Evolutionary conservation across 75 land plant species (phyloP), one percentile per base, ranked within the genome.

Genomic region (Picea glauca): DNA sequence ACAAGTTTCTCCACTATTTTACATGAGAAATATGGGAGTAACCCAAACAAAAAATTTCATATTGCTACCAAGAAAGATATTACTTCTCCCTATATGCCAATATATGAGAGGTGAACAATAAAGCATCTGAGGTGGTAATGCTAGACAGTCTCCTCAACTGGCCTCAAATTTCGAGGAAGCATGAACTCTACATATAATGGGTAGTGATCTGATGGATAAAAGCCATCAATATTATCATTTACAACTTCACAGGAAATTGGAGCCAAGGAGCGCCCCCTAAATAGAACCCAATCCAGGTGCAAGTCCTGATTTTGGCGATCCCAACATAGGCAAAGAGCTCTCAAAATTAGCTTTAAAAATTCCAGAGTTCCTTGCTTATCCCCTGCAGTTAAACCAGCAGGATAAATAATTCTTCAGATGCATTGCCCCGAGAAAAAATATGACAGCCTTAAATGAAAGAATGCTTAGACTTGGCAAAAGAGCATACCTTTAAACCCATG

Each of bases 291-390:
- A 32, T 95, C 98, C 9, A 90, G 78, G 75, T 95, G 98, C 76
- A 95, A 83, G 82, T 95, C 98, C 76, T 95, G 98, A 57, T 91
- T 93, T 77, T 91, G 93, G 2, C 95, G 88, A 80, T 94, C 98
- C 98, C 98, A 94, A 83, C 98, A 94, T 23, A 94, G 89, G 83
- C 92, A 92, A 13, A 94, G 87, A 60, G 95, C 98, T 83, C 93
- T 81, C 14, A 92, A 88, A 35, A 94, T 80, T 84, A 94, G 66
- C 82, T 94, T 94, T 75, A 90, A 50, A 75, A 84, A 88, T 75
- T 90, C 98, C 75, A 85, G 33, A 59, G 90, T 78, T 7, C 98
- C 92, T 61, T 90, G 92, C 35, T 90, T 90, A 82, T 93, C 89
- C 80, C 96, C 96, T 93, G 90, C 33, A 30, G 60, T 58, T 30